Percentiles rank a stretch among this genome's conserved stretches.
phyloP scores from a whole-genome alignment of 257 asterid species.

The Coffea eugenioides region DNA sequence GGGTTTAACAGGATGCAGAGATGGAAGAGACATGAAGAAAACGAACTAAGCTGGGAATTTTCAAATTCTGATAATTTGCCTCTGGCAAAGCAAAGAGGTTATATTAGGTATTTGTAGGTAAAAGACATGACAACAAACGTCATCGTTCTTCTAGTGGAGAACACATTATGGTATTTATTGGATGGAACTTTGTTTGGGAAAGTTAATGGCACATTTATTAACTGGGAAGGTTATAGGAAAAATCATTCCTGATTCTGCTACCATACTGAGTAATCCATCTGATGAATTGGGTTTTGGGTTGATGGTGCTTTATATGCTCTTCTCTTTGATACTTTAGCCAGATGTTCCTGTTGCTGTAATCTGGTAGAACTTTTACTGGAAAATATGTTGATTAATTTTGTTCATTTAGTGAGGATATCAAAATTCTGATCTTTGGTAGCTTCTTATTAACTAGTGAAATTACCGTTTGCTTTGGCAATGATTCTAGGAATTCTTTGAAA shows the following conservation, averaged over 20 bases:
- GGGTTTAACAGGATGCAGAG: not conserved
- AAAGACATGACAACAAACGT: not conserved
- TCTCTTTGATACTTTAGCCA: not conserved
- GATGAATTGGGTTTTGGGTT: not conserved
- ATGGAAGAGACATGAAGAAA: not conserved
- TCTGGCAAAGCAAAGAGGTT: not conserved
- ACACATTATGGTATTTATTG: not conserved
- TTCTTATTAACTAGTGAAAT: not conserved
- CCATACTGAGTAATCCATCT: not conserved
- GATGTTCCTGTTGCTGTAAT: not conserved
- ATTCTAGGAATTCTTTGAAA: not conserved
- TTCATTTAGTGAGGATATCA: not conserved
- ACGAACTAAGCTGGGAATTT: not conserved
- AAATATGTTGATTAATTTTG: not conserved
- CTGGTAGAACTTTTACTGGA: not conserved
- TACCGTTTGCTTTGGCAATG: not conserved
- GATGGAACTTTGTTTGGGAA: not conserved
- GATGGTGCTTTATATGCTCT: not conserved
- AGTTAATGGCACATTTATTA: not conserved
- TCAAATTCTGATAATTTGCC: not conserved
- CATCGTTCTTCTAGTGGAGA: not conserved
- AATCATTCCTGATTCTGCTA: not conserved
- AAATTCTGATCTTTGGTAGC: not conserved
- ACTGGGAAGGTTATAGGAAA: not conserved
- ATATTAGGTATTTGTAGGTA: not conserved